Percentiles rank a stretch among this genome's conserved stretches.
These are phyloP conservation scores for Linnemannia exigua DNA, from an alignment of 192 early-diverging fungal species.

Conservation along the genomic window DNA sequence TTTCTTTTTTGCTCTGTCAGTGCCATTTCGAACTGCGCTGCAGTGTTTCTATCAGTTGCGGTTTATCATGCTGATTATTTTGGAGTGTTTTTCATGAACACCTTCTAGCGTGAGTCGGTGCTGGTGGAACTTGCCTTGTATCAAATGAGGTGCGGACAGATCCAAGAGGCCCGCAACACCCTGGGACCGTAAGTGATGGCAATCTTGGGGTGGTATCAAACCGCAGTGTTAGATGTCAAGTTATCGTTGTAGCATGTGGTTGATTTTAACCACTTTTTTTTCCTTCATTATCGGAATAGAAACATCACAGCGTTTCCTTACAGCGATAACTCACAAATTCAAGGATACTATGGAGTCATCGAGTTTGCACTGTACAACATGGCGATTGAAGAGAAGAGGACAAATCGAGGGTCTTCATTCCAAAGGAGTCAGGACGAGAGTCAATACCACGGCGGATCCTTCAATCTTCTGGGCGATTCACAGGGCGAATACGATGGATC, in stretches of 20 bases:
- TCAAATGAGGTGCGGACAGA: conserved; percentile 29
- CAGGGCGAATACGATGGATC: conserved; percentile 5
- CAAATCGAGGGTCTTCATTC: background rate
- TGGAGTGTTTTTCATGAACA: background rate
- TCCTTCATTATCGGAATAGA: background rate
- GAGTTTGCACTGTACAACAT: conserved; percentile 43
- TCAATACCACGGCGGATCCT: background rate
- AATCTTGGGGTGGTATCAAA: background rate
- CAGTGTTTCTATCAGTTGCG: no score
- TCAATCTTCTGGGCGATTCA: background rate
- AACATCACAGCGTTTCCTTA: conserved; percentile 19
- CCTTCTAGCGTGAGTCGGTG: conserved; percentile 21
- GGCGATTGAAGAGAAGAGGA: background rate
- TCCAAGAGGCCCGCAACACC: conserved; percentile 28
- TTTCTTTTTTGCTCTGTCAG: background rate
- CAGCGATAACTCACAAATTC: conserved; percentile 27
- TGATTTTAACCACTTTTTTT: background rate
- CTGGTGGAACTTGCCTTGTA: conserved; percentile 31
- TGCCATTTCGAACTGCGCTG: background rate
- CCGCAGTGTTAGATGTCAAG: background rate
- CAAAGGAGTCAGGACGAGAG: background rate
- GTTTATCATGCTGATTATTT: background rate
- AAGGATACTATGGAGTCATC: conserved; percentile 33
- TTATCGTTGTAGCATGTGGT: background rate
- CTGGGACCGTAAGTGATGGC: conserved; percentile 35